These are phyloP conservation scores for Paecilomyces dactylethromorphus DNA, from an alignment of 2,329 filamentous ascomycete genomes.

Conservation along the genomic window DNA sequence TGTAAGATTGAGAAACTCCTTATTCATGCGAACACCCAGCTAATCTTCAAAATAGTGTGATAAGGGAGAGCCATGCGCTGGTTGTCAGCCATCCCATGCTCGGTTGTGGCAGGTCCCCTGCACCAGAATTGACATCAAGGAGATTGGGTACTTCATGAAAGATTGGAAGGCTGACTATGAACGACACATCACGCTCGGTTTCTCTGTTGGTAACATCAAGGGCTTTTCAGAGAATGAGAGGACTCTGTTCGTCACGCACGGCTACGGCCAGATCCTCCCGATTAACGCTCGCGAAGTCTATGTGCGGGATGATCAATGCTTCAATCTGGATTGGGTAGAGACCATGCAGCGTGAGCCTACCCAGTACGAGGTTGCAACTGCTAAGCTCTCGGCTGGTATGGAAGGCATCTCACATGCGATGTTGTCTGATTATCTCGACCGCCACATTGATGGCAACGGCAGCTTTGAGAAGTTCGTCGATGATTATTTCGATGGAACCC, in stretches of 20 bases:
- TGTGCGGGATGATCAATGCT: constrained; percentile 85
- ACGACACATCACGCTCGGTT: constrained; percentile 76
- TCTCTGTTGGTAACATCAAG: constrained; percentile 93
- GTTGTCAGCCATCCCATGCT: constrained; percentile 91
- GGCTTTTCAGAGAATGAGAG: constrained; percentile 61
- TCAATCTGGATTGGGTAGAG: constrained; percentile 91
- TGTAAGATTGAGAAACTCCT: constrained; percentile 18
- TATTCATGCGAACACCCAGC: not conserved
- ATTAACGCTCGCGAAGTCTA: constrained; percentile 92
- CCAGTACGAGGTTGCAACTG: constrained; percentile 79
- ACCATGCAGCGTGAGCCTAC: constrained; percentile 66
- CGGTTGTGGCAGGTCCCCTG: constrained; percentile 96
- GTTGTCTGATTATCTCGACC: constrained; percentile 87
- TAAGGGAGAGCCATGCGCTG: constrained; percentile 91
- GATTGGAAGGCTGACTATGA: constrained; percentile 98
- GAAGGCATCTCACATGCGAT: constrained; percentile 77
- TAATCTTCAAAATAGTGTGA: constrained; percentile 54
- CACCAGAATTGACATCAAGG: constrained; percentile 97
- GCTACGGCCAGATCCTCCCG: constrained; percentile 86
- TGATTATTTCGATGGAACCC: constrained; percentile 92
- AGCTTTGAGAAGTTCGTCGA: constrained; percentile 92
- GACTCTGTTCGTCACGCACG: constrained; percentile 88
- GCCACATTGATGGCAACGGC: constrained; percentile 83
- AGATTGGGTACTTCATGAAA: constrained; percentile 98
- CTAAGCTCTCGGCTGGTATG: constrained; percentile 80